A percentile compares a stretch with the other conserved stretches of the same genome.
Conservation (phyloP, 345 rosid species). For the Syzygium oleosum region DNA sequence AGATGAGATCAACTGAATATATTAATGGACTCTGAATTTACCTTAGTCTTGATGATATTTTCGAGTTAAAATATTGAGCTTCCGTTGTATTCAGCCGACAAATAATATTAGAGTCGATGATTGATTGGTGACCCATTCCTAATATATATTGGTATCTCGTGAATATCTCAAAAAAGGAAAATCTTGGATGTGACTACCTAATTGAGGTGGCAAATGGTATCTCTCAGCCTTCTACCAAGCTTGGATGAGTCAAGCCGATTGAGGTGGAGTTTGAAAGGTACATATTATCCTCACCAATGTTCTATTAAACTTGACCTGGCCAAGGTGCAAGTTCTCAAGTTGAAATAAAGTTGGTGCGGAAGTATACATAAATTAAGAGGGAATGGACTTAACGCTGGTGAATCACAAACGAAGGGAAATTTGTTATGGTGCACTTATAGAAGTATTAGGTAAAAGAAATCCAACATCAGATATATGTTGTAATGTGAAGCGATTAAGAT, state of each 20-base stretch:
- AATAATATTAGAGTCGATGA: accelerated
- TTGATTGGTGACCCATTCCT: background rate
- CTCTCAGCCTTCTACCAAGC: background rate
- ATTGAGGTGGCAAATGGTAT: background rate
- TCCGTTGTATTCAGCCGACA: accelerated
- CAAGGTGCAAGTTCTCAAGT: background rate
- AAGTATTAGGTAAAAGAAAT: background rate
- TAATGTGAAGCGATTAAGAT: background rate
- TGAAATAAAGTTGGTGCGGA: background rate
- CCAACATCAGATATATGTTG: background rate
- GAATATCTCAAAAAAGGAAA: background rate
- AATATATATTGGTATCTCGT: background rate
- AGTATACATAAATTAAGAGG: background rate
- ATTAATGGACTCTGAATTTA: accelerated
- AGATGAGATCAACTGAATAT: background rate
- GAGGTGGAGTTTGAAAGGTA: background rate
- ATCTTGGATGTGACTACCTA: background rate
- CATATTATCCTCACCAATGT: background rate
- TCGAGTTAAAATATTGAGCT: background rate
- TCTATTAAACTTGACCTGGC: background rate
- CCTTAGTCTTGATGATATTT: background rate
- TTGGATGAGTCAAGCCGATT: background rate
- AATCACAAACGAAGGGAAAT: background rate
- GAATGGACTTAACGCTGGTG: background rate
- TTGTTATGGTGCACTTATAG: background rate